These are phyloP conservation scores for Phalaenopsis hybrid DNA, from an alignment of 116 monocot species.

Conservation along the genomic window DNA sequence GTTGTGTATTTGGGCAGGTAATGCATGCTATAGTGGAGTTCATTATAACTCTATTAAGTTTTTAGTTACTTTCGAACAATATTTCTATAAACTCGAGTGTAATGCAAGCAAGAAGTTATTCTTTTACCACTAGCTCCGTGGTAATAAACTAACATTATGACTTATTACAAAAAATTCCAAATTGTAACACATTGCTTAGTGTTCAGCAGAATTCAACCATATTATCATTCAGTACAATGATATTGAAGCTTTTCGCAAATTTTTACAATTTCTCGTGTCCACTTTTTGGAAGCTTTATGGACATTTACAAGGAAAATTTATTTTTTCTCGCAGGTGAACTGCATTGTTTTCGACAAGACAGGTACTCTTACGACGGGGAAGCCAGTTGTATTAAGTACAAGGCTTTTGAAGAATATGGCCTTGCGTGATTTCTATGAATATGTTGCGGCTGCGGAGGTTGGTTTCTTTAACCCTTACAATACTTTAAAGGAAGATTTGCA, in stretches of 20 bases:
- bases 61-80: too few relatives aligned
- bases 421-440: slow-evolving; percentile 57
- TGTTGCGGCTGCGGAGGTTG: slow-evolving; percentile 78
- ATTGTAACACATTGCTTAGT: too few relatives aligned
- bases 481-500: not conserved
- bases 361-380: slow-evolving; percentile 86
- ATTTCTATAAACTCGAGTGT: too few relatives aligned
- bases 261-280: too few relatives aligned
- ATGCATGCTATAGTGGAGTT: too few relatives aligned
- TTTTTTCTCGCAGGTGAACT: slow-evolving; percentile 54
- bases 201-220: too few relatives aligned
- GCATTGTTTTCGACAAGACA: slow-evolving; percentile 92
- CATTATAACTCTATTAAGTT: too few relatives aligned
- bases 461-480: not conserved
- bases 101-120: too few relatives aligned
- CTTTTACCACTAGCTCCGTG: too few relatives aligned
- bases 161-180: too few relatives aligned
- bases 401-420: slow-evolving; percentile 65
- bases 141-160: too few relatives aligned
- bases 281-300: not conserved
- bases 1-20: too few relatives aligned
- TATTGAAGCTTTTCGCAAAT: not conserved
- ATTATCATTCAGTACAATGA: not conserved
- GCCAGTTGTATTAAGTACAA: slow-evolving; percentile 70
- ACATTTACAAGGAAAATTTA: not conserved